Evolutionary conservation across 805 yeast genomes (phyloP), one percentile per base, ranked within the genome.

Genomic region (Candida sphagnicola): DNA sequence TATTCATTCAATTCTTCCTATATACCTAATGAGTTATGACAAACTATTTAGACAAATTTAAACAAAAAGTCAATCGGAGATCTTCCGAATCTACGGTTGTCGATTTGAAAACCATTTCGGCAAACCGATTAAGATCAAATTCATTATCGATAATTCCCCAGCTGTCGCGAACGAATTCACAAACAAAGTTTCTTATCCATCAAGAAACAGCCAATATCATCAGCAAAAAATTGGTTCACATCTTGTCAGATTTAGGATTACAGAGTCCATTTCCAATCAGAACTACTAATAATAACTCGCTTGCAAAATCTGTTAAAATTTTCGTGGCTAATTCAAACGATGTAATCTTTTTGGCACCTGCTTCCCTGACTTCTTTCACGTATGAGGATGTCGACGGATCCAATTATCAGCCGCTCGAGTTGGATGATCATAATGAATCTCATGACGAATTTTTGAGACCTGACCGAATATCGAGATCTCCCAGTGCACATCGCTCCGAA

Each of bases 371-470:
- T 11, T 59, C 67, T 35, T 63, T 59, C 45, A 65, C 70, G 12
- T 65, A 67, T 43, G 73, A 65, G 41, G 74, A 68, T 42, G 67
- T 55, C 5, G 74, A 68, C 38, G 73, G 71, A 4, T 66, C 61
- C 16, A 42, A 48, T 5, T 52, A 57, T 3, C 36, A 42, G 12
- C 39, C 38, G 18, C 26, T 35, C 6, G 26, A 40, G 18, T 30
- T 38, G n/a, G 50, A 49, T 26, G 43, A 42, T 15, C 41, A 36
- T 31, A 19, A 19, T 18, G 38, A 33, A n/a, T 31, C 36, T 19
- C 21, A 29, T 23, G 25, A 19, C 23, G 25, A 18, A 8, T 14
- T n/a, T 31, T 10, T 10, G 14, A 12, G 21, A 11, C 25, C 34
- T 8, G 13, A 8, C 5, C 13, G 13, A 8, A 12, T 26, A 26